A percentile compares a stretch with the other conserved stretches of the same genome.
Conservation (phyloP, 2,329 filamentous ascomycete genomes). For the Claviceps purpurea region DNA sequence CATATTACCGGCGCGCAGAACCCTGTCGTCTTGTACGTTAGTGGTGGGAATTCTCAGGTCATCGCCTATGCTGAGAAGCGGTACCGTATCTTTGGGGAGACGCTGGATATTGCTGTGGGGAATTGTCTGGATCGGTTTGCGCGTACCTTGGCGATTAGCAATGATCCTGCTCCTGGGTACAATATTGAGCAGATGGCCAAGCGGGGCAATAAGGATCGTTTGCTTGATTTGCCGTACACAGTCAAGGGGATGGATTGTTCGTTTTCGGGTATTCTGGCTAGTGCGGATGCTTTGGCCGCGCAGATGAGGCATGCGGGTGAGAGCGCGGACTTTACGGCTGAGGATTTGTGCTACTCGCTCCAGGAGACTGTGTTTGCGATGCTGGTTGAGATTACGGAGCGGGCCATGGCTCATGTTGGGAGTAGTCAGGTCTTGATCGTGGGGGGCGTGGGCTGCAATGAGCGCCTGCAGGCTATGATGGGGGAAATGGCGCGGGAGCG, state of each 20-base stretch:
- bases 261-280: slow-evolving; percentile 82
- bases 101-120: slow-evolving; percentile 91
- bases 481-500: slow-evolving; percentile 81
- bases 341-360: slow-evolving; percentile 82
- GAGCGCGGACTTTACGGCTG: slow-evolving; percentile 52
- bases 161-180: slow-evolving; percentile 92
- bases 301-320: slow-evolving; percentile 41
- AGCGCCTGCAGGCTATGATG: slow-evolving; percentile 97
- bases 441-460: slow-evolving; percentile 89
- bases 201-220: slow-evolving; percentile 42
- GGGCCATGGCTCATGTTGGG: slow-evolving; percentile 95
- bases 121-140: slow-evolving; percentile 97
- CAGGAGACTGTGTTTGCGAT: slow-evolving; percentile 95
- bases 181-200: slow-evolving; percentile 92
- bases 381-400: slow-evolving; percentile 96
- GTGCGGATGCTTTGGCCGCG: slow-evolving; percentile 66
- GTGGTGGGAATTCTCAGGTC: slow-evolving; percentile 92
- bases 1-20: slow-evolving; percentile 82
- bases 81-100: slow-evolving; percentile 96
- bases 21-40: slow-evolving; percentile 91
- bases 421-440: slow-evolving; percentile 85
- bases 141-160: slow-evolving; percentile 77
- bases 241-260: slow-evolving; percentile 99
- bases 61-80: slow-evolving; percentile 91
- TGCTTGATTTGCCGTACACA: slow-evolving; percentile 84